A percentile compares a stretch with the other conserved stretches of the same genome.
These are phyloP conservation scores for Dryas integrifolia DNA, from an alignment of 331 rosid genomes.

Conservation along the genomic window DNA sequence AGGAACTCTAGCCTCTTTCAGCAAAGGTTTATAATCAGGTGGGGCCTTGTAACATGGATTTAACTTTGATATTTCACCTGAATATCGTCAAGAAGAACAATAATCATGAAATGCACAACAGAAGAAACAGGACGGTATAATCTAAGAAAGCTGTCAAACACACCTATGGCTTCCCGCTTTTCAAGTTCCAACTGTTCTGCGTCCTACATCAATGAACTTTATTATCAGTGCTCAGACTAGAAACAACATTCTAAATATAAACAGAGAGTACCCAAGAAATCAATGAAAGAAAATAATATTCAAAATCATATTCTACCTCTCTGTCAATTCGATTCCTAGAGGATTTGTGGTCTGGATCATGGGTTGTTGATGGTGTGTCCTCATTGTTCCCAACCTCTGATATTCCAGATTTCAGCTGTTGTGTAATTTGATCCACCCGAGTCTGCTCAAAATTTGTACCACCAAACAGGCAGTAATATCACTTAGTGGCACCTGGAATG, in stretches of 20 bases:
- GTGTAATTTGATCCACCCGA: constrained; percentile 80
- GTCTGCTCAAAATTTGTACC: constrained; percentile 69
- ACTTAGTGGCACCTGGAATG: constrained; percentile 53
- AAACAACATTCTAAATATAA: constrained; percentile 22
- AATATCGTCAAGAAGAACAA: constrained; percentile 31
- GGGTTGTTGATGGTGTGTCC: constrained; percentile 33
- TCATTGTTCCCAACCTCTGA: constrained; percentile 36
- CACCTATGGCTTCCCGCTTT: constrained; percentile 83
- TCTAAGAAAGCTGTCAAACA: constrained; percentile 23
- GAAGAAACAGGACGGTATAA: background rate
- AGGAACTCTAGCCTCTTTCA: constrained; percentile 67
- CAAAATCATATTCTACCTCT: constrained; percentile 45
- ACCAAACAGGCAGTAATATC: constrained; percentile 54
- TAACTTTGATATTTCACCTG: constrained; percentile 78
- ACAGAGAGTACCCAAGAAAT: background rate
- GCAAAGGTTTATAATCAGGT: constrained; percentile 71
- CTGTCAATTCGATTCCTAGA: constrained; percentile 33
- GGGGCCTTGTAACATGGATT: constrained; percentile 91
- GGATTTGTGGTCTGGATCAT: constrained; percentile 34
- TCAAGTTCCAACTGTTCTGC: constrained; percentile 72
- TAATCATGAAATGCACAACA: constrained; percentile 18
- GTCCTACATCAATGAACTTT: constrained; percentile 31
- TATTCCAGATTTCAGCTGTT: constrained; percentile 54
- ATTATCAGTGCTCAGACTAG: constrained; percentile 28
- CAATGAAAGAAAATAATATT: constrained; percentile 4